Evolutionary conservation across 805 yeast genomes (phyloP).

Genomic region (Yarrowia deformans): DNA sequence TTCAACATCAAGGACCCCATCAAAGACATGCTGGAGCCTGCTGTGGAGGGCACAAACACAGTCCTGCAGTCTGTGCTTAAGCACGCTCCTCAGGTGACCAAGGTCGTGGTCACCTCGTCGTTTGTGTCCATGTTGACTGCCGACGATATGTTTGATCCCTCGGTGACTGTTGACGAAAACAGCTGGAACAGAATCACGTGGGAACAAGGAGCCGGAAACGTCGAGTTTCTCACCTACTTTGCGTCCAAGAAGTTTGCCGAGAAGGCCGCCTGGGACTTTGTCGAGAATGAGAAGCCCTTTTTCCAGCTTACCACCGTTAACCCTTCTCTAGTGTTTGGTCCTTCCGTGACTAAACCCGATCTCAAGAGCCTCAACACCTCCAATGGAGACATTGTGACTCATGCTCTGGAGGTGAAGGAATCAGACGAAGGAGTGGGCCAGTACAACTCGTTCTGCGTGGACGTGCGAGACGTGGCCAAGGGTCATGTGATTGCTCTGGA

Average conservation of each 20-base stretch:
- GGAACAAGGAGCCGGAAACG: conserved; percentile 45
- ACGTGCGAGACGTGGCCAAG: conserved; percentile 68
- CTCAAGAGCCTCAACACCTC: conserved; percentile 50
- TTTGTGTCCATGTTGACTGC: conserved; percentile 56
- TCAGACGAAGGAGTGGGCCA: conserved; percentile 4
- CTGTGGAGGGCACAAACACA: conserved; percentile 57
- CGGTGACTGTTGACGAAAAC: conserved; percentile 48
- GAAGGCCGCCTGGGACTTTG: conserved; percentile 63
- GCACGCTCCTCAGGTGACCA: conserved; percentile 49
- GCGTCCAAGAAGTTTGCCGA: conserved; percentile 65
- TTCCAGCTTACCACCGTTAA: conserved; percentile 46
- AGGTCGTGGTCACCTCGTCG: conserved; percentile 60
- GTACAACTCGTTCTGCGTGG: conserved; percentile 50
- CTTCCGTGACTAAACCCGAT: conserved; percentile 48
- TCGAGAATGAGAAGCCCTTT: conserved; percentile 45
- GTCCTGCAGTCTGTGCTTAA: conserved; percentile 53
- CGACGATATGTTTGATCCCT: conserved; percentile 43
- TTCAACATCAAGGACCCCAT: conserved; percentile 51
- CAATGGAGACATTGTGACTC: conserved; percentile 38
- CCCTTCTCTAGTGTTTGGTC: conserved; percentile 51
- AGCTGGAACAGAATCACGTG: conserved; percentile 52
- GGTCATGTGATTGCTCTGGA: conserved; percentile 62
- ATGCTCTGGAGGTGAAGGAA: conserved; percentile 6
- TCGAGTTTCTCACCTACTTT: conserved; percentile 43
- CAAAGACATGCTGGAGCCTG: conserved; percentile 56